Evolutionary conservation across 2,329 filamentous ascomycete genomes (phyloP).

Genomic region (Thielaviopsis populi): DNA sequence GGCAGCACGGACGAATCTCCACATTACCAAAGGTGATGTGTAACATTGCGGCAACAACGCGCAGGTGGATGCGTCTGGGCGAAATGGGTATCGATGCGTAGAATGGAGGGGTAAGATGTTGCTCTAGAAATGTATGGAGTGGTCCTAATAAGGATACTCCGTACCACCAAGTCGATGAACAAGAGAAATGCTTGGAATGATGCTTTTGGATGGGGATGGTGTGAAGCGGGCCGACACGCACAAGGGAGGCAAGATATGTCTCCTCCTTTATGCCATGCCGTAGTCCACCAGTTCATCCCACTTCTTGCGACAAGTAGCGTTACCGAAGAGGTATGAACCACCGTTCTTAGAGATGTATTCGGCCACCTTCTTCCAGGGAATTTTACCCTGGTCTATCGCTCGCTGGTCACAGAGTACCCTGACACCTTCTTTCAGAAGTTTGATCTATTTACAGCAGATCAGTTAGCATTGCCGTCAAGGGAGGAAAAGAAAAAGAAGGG

Average conservation of each 20-base stretch:
- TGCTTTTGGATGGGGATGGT: not conserved
- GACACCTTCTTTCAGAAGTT: conserved; percentile 32
- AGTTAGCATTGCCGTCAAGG: not conserved
- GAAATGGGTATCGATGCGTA: not conserved
- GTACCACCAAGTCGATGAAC: not conserved
- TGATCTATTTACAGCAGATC: conserved; percentile 24
- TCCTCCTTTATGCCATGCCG: not conserved
- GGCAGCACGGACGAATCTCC: not conserved
- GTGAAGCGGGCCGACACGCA: not conserved
- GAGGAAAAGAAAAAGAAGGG: not conserved
- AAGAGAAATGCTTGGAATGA: not conserved
- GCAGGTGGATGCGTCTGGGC: too few species aligned
- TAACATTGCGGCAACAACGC: not conserved
- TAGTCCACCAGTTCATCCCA: conserved; percentile 33
- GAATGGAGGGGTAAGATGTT: not conserved
- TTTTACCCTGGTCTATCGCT: conserved; percentile 25
- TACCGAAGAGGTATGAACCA: conserved; percentile 44
- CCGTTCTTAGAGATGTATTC: conserved; percentile 37
- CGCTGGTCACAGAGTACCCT: conserved; percentile 23
- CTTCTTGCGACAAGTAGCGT: conserved; percentile 42
- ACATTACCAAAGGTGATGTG: not conserved
- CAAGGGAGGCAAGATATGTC: not conserved
- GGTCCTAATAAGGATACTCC: not conserved
- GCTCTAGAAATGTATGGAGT: not conserved
- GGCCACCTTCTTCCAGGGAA: conserved; percentile 43